Evolutionary conservation across 2,329 filamentous ascomycete genomes (phyloP).

Genomic region (Aspergillus spinulosporus): DNA sequence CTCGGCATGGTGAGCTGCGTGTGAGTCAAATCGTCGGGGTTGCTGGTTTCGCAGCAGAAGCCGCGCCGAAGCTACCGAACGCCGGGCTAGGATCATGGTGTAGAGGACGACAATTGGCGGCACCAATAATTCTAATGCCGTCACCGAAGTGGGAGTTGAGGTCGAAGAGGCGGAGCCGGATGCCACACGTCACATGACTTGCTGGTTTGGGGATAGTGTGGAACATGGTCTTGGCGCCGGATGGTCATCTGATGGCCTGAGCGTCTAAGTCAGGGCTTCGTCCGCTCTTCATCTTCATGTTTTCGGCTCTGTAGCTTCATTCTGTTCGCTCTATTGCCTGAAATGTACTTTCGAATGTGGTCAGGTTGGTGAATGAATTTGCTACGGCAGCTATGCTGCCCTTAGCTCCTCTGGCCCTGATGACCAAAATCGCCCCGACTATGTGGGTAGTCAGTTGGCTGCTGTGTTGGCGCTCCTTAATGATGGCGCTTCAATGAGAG

Average conservation of each 20-base stretch:
- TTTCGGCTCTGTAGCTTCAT: background rate
- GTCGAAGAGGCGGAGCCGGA: slow-evolving; percentile 21
- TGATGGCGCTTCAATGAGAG: slow-evolving; percentile 22
- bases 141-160: slow-evolving; percentile 25
- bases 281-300: background rate
- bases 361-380: background rate
- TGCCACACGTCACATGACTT: slow-evolving; percentile 21
- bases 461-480: slow-evolving; percentile 23
- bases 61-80: slow-evolving; percentile 41
- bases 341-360: slow-evolving; percentile 10
- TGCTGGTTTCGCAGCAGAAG: slow-evolving; percentile 43
- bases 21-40: slow-evolving; percentile 47
- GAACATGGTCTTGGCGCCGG: slow-evolving; percentile 7
- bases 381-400: slow-evolving; percentile 3
- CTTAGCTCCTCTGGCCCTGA: background rate
- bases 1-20: slow-evolving; percentile 43
- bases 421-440: slow-evolving; percentile 4
- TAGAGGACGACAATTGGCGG: slow-evolving; percentile 33
- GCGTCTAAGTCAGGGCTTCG: slow-evolving; percentile 3
- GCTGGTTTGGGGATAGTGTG: slow-evolving; percentile 16
- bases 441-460: slow-evolving; percentile 23
- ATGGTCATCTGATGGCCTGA: background rate
- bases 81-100: slow-evolving; percentile 46
- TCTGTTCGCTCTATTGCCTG: slow-evolving; percentile 4
- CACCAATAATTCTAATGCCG: slow-evolving; percentile 34